Percentiles rank a stretch among this genome's conserved stretches.
phyloP scores from a whole-genome alignment of 148 eudicot species.

The Nyssa sinensis region DNA sequence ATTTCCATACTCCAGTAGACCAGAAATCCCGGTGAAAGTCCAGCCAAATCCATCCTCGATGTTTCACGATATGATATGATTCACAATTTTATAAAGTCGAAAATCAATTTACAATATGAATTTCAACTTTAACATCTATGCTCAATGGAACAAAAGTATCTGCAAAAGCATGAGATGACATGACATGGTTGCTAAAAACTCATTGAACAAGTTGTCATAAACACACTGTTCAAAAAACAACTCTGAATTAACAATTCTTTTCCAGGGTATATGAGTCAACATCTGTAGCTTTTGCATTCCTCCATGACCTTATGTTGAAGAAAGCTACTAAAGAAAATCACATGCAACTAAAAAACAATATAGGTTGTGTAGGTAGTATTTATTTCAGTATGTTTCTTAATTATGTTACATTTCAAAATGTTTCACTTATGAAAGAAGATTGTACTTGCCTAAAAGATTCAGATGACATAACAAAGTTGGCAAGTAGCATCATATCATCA shows the following conservation, averaged over 20 bases:
- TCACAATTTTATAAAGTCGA: too few species aligned
- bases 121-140: too few species aligned
- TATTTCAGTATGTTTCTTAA: not conserved
- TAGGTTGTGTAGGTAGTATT: too few species aligned
- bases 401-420: not conserved
- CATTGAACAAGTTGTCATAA: too few species aligned
- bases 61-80: too few species aligned
- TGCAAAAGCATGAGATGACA: not conserved
- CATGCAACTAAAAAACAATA: not conserved
- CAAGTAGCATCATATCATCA: conserved; percentile 90
- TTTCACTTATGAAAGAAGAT: conserved; percentile 8
- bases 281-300: not conserved
- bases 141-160: too few species aligned
- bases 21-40: too few species aligned
- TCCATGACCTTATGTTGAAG: not conserved
- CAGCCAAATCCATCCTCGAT: too few species aligned
- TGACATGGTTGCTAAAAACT: not conserved
- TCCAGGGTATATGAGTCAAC: not conserved
- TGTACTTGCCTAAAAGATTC: conserved; percentile 85
- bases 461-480: conserved; percentile 91
- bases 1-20: too few species aligned
- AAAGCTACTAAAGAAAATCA: not conserved
- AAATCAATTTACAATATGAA: too few species aligned
- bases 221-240: not conserved
- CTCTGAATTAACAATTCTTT: too few species aligned